Base-by-base conservation (phyloP, 306 rosid genomes). In the Cicer cuneatum region DNA sequence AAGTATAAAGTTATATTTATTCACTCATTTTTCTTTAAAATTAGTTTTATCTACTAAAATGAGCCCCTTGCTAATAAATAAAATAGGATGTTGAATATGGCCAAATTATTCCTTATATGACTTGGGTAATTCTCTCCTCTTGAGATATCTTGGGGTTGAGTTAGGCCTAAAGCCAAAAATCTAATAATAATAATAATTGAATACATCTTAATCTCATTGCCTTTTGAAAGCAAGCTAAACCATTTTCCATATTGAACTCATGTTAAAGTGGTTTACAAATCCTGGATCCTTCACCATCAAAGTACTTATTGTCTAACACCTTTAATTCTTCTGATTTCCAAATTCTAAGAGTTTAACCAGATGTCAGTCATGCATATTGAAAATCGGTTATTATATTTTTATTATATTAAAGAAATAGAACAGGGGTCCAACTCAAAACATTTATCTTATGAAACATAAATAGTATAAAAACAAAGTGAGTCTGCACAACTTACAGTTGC, bases 401-500 rank as follows among this genome's bases (percentile, higher is more conserved):
- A 69, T 33, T n/a, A 9, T 68, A 33, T 43, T 49, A 33, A 29
- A 29, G 35, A 43, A 71, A 72, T 71, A 7, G 24, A 53, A 71
- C 53, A 56, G 7, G 24, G 53, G 33, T 69, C 10, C 13, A 10
- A 18, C 33, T 54, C 13, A 16, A 53, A 12, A 13, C 19, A 43
- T 5, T 18, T 3, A 45, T 19, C 57, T 2, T 24, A 70, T 10
- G 74, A 35, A 69, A 49, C 2, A 41, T 19, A n/a, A 13, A 13
- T 54, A 3, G 52, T 18, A 11, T 39, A 35, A 53, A 15, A 69
- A 33, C 29, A 69, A 14, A 71, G 21, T 21, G 7, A 71, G n/a
- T 7, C 43, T 56, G 10, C 6, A 35, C 47, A 69, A 84, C 89
- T 75, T 75, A 92, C 97, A 58, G 96, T 89, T 71, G 96, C 91